Evolutionary conservation across 2,329 filamentous ascomycete genomes (phyloP).

Genomic region (Corniculantispora saksenae): DNA sequence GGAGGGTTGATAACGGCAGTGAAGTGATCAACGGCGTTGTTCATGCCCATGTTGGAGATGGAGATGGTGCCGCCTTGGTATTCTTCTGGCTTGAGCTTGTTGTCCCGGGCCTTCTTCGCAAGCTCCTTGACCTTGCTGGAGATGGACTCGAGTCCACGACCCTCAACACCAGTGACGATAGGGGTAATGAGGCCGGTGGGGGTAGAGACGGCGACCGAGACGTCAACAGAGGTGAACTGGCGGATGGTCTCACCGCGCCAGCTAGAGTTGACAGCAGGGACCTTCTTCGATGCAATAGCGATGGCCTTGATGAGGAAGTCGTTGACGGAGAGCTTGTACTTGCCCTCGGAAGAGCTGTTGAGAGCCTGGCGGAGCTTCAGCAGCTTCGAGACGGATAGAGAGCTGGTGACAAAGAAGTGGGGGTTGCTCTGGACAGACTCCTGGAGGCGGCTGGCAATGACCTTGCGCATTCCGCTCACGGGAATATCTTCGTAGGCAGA

Average conservation of each 20-base stretch:
- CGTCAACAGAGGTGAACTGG: conserved; percentile 89
- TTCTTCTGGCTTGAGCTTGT: conserved; percentile 99
- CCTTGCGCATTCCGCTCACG: conserved; percentile 93
- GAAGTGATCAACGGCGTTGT: conserved; percentile 91
- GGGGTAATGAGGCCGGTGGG: conserved; percentile 94
- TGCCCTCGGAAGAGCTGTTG: conserved; percentile 83
- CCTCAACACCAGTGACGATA: conserved; percentile 88
- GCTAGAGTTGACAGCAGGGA: conserved; percentile 92
- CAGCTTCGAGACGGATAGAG: conserved; percentile 90
- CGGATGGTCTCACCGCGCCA: conserved; percentile 91
- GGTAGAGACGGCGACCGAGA: conserved; percentile 93
- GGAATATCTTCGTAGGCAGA: conserved; percentile 81
- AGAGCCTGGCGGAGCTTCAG: conserved; percentile 93
- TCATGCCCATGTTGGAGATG: conserved; percentile 99
- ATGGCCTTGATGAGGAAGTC: conserved; percentile 99
- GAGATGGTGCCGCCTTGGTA: conserved; percentile 99
- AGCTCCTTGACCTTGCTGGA: conserved; percentile 91
- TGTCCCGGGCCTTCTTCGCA: conserved; percentile 91
- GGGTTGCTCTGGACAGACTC: conserved; percentile 91
- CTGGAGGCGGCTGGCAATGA: conserved; percentile 86
- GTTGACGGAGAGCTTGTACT: conserved; percentile 99
- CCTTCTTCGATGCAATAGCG: conserved; percentile 84
- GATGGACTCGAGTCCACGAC: conserved; percentile 84
- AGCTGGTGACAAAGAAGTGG: conserved; percentile 94
- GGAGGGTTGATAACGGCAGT: conserved; percentile 99